Conservation (phyloP, 2,329 filamentous ascomycete genomes). For the Fusarium guadeloupense region DNA sequence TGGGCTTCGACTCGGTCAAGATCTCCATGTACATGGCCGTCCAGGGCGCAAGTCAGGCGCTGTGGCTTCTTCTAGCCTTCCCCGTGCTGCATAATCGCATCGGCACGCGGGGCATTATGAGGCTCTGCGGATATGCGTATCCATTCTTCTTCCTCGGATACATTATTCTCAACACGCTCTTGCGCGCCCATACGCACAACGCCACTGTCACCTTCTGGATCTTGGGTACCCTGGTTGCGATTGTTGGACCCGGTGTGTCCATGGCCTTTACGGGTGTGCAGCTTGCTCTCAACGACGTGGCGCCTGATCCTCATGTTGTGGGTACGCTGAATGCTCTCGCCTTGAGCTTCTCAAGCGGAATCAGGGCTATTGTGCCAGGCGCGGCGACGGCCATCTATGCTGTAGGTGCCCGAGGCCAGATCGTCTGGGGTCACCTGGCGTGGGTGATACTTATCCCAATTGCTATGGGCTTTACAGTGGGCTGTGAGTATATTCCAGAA, state of each 20-base stretch:
- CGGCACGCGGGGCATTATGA: conserved; percentile 73
- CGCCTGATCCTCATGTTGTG: conserved; percentile 70
- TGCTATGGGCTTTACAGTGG: conserved; percentile 41
- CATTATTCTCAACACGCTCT: conserved; percentile 63
- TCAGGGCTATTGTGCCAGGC: conserved; percentile 73
- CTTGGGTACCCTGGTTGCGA: conserved; percentile 50
- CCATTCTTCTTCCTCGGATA: conserved; percentile 70
- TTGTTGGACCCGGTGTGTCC: conserved; percentile 67
- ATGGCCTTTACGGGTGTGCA: conserved; percentile 79
- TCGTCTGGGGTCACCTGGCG: conserved; percentile 66
- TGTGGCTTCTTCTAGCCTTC: conserved; percentile 77
- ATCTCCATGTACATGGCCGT: conserved; percentile 74
- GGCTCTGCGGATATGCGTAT: conserved; percentile 62
- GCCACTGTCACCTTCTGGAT: conserved; percentile 65
- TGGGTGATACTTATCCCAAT: conserved; percentile 49
- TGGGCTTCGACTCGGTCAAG: conserved; percentile 67
- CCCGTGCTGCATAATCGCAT: conserved; percentile 71
- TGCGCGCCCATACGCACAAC: conserved; percentile 49
- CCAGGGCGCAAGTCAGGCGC: conserved; percentile 71
- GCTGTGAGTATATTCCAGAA: conserved; percentile 42
- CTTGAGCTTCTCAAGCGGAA: conserved; percentile 66
- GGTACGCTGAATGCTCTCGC: conserved; percentile 74
- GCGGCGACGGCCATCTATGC: conserved; percentile 75
- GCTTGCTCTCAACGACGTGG: conserved; percentile 78
- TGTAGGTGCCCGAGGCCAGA: conserved; percentile 68